Evolutionary conservation across 148 eudicot species (phyloP).

Genomic region (Rhododendron ovatum): DNA sequence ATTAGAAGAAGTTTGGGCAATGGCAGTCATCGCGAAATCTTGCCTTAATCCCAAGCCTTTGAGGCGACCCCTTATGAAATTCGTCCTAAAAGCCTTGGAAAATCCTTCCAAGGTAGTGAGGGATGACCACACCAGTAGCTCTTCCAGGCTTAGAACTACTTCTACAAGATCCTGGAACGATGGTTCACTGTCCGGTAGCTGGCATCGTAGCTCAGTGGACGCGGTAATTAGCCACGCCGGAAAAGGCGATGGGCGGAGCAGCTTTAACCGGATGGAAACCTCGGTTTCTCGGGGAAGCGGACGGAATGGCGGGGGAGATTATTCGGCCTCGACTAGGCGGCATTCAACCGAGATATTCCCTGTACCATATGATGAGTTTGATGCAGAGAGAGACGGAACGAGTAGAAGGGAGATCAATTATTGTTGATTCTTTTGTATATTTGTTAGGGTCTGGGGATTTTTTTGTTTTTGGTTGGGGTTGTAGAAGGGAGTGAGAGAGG

Average conservation of each 20-base stretch:
- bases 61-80: slow-evolving; percentile 83
- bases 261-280: slow-evolving; percentile 50
- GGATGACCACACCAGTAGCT: slow-evolving; percentile 55
- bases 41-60: slow-evolving; percentile 88
- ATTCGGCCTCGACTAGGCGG: slow-evolving; percentile 47
- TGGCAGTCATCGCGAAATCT: slow-evolving; percentile 88
- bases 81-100: slow-evolving; percentile 80
- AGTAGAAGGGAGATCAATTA: slow-evolving; percentile 13
- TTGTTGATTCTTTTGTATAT: slow-evolving; percentile 51
- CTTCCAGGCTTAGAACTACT: slow-evolving; percentile 66
- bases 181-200: slow-evolving; percentile 78
- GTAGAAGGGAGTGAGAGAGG: slow-evolving; percentile 18
- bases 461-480: slow-evolving; percentile 21
- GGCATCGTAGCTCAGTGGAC: slow-evolving; percentile 58
- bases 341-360: slow-evolving; percentile 75
- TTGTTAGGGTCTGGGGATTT: slow-evolving; percentile 1
- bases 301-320: slow-evolving; percentile 35
- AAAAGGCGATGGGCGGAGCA: slow-evolving; percentile 41
- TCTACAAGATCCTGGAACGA: slow-evolving; percentile 84
- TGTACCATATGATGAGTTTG: slow-evolving; percentile 43
- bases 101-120: slow-evolving; percentile 91
- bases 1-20: slow-evolving; percentile 97
- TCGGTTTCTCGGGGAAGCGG: slow-evolving; percentile 66
- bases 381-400: slow-evolving; percentile 44
- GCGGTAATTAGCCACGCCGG: slow-evolving; percentile 19